Conservation (phyloP, 2,329 filamentous ascomycete genomes). For the Xenoacremonium recifei region DNA sequence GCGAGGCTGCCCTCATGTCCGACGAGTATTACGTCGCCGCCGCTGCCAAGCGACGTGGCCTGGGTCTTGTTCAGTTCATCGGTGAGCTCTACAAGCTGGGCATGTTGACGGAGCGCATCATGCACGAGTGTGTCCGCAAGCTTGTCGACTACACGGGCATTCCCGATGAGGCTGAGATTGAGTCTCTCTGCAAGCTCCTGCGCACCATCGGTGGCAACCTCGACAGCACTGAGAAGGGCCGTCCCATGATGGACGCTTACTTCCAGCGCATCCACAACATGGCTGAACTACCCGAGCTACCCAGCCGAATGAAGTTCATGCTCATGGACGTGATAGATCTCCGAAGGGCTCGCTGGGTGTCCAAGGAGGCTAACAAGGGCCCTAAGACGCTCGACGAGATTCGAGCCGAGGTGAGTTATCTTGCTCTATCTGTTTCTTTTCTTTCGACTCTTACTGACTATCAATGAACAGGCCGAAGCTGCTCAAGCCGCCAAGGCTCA, state of each 20-base stretch:
- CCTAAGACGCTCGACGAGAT: constrained; percentile 96
- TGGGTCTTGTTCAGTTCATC: constrained; percentile 98
- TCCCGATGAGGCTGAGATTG: constrained; percentile 93
- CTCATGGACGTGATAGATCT: constrained; percentile 91
- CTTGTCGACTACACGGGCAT: constrained; percentile 91
- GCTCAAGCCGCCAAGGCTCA: constrained; percentile 77
- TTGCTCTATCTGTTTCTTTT: not conserved
- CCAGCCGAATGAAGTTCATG: constrained; percentile 93
- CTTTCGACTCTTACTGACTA: constrained; percentile 21
- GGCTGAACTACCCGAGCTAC: constrained; percentile 75
- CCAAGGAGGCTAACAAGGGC: constrained; percentile 89
- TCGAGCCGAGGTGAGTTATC: constrained; percentile 66
- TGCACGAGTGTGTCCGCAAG: constrained; percentile 98
- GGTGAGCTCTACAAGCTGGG: constrained; percentile 98
- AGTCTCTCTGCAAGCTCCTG: constrained; percentile 90
- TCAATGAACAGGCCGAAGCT: constrained; percentile 58
- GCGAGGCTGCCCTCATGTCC: constrained; percentile 80
- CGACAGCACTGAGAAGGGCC: constrained; percentile 79
- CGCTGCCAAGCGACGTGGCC: constrained; percentile 91
- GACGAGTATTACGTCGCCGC: constrained; percentile 96
- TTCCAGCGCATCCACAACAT: constrained; percentile 85
- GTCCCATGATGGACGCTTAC: constrained; percentile 87
- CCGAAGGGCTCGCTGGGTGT: constrained; percentile 72
- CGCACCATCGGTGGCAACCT: constrained; percentile 88
- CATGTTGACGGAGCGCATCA: constrained; percentile 98